A percentile compares a stretch with the other conserved stretches of the same genome.
Evolutionary conservation across 306 rosid genomes (phyloP).

Genomic region (Calophaca sinica): DNA sequence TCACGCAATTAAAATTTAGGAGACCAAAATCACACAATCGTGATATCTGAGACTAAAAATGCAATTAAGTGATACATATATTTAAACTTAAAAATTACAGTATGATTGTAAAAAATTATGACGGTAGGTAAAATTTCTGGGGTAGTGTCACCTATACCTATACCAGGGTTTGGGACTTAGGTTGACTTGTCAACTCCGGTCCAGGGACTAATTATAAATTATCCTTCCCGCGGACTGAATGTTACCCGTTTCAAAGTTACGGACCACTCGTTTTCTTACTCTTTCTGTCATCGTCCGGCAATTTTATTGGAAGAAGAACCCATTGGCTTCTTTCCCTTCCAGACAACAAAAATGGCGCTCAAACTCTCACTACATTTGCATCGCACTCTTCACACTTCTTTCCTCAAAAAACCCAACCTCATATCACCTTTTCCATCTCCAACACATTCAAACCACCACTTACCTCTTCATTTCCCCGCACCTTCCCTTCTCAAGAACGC

Average conservation of each 20-base stretch:
- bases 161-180: no score
- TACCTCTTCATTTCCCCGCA: constrained; percentile 7
- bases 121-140: no score
- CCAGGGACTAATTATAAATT: no score
- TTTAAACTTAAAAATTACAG: no score
- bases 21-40: no score
- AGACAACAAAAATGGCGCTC: constrained; percentile 45
- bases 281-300: not conserved
- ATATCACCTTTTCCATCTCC: constrained; percentile 34
- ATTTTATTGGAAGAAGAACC: not conserved
- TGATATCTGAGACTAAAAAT: no score
- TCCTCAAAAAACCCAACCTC: constrained; percentile 45
- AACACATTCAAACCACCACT: constrained; percentile 25
- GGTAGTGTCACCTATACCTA: no score
- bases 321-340: constrained; percentile 1
- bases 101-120: no score
- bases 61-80: no score
- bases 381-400: constrained; percentile 32
- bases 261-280: constrained; percentile 18
- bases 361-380: constrained; percentile 33
- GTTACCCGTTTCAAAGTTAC: not conserved
- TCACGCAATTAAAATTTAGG: no score
- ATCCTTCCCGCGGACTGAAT: constrained; percentile 14
- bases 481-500: constrained; percentile 35
- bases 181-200: no score